Evolutionary conservation across 495 filamentous ascomycete genomes (phyloP).

Genomic region (Entonaema liquescens): DNA sequence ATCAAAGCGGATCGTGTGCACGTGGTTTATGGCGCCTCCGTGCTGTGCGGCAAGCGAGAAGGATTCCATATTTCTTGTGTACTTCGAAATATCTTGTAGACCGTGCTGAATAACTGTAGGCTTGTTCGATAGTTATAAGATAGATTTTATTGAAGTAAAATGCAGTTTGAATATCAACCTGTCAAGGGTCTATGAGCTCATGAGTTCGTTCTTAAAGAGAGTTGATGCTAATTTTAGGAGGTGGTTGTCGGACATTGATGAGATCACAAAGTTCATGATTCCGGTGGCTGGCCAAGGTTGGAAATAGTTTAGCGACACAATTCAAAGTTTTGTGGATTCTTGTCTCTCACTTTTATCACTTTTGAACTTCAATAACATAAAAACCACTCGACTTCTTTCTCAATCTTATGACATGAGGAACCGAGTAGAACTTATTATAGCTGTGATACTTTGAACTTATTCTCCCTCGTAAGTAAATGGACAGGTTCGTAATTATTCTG

Average conservation of each 20-base stretch:
- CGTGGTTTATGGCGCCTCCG: conserved; percentile 42
- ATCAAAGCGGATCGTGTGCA: conserved; percentile 43
- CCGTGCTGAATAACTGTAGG: neutral
- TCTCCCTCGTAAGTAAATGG: too few species aligned
- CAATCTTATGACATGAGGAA: neutral
- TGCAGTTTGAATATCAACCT: neutral
- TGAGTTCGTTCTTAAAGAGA: neutral
- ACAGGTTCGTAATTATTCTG: too few species aligned
- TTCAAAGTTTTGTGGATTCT: conserved; percentile 20
- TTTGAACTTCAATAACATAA: neutral
- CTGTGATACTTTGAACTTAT: too few species aligned
- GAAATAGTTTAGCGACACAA: conserved; percentile 6
- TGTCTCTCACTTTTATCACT: neutral
- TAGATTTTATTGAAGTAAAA: neutral
- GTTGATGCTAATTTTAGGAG: neutral
- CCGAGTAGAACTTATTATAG: too few species aligned
- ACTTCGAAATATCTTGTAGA: neutral
- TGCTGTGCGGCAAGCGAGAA: conserved; percentile 44
- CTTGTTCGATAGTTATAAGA: neutral
- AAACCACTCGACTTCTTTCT: neutral
- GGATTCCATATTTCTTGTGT: conserved; percentile 39
- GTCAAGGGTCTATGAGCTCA: neutral
- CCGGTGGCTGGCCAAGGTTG: neutral
- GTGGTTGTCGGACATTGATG: neutral
- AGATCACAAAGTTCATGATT: neutral